phyloP scores from a whole-genome alignment of 2,329 filamentous ascomycete genomes.

The Xylaria sp. region DNA sequence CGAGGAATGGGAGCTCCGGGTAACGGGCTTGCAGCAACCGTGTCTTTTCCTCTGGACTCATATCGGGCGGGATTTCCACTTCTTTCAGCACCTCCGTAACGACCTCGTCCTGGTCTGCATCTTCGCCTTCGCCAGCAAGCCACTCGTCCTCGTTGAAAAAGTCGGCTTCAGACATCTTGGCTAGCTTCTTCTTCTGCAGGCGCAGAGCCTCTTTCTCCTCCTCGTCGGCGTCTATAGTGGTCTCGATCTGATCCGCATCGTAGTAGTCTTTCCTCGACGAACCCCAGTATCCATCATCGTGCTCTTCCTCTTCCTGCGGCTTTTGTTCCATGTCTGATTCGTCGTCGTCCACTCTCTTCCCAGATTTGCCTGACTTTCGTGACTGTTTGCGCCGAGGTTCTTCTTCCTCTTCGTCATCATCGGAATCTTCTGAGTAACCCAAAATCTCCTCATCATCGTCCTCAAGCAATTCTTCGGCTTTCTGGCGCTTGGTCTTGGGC shows the following conservation, averaged over 20 bases:
- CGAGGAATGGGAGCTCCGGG: constrained; percentile 89
- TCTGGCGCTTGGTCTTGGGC: constrained; percentile 79
- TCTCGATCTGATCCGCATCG: constrained; percentile 75
- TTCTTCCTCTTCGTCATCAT: constrained; percentile 55
- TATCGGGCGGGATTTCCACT: constrained; percentile 81
- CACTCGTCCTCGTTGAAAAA: constrained; percentile 95
- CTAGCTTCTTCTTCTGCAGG: constrained; percentile 89
- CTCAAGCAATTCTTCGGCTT: constrained; percentile 62
- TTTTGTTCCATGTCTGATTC: constrained; percentile 60
- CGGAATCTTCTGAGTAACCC: constrained; percentile 69
- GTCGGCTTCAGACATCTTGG: constrained; percentile 89
- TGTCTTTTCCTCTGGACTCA: constrained; percentile 78
- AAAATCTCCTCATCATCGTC: constrained; percentile 72
- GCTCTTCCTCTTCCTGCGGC: constrained; percentile 60
- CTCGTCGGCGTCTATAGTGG: constrained; percentile 73
- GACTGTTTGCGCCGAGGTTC: constrained; percentile 61
- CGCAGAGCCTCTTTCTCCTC: constrained; percentile 92
- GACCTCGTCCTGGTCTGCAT: constrained; percentile 65
- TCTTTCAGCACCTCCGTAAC: constrained; percentile 90
- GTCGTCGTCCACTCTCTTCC: constrained; percentile 43
- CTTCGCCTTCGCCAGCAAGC: constrained; percentile 68
- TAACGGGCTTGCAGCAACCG: constrained; percentile 83
- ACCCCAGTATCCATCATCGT: constrained; percentile 81
- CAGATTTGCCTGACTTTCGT: constrained; percentile 42
- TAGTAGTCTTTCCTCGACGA: constrained; percentile 92